Conservation (phyloP, 1,284 basidiomycete genomes). For the Pterulicium gracile region DNA sequence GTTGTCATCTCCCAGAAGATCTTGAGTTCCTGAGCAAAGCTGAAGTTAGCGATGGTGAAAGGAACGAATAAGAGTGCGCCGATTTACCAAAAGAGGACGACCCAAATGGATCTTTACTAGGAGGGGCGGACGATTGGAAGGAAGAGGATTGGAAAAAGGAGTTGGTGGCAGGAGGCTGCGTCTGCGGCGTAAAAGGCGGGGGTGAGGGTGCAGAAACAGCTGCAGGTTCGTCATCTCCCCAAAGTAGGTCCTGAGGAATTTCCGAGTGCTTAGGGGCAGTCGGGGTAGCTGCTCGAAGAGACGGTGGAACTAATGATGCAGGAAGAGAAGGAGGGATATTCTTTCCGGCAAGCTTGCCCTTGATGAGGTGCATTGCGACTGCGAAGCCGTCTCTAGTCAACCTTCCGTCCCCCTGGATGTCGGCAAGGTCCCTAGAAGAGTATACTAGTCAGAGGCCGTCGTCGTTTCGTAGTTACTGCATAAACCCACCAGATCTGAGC, state of each 20-base stretch:
- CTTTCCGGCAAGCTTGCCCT: conserved; percentile 77
- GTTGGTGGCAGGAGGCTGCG: too few species aligned
- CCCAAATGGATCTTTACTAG: conserved; percentile 32
- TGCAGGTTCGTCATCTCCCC: conserved; percentile 14
- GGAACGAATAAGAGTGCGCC: conserved; percentile 14
- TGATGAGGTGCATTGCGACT: conserved; percentile 93
- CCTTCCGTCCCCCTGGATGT: conserved; percentile 82
- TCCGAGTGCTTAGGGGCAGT: conserved; percentile 12
- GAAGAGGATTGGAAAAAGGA: conserved; percentile 12
- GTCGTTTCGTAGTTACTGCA: background rate
- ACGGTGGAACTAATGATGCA: conserved; percentile 70
- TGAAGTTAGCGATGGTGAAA: too few species aligned
- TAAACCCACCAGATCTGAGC: conserved; percentile 81
- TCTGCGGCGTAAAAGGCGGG: conserved; percentile 5
- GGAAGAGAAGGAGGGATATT: conserved; percentile 73
- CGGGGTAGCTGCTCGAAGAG: conserved; percentile 38
- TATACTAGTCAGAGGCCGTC: conserved; percentile 9
- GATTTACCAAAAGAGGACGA: conserved; percentile 18
- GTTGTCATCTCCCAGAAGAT: conserved; percentile 70
- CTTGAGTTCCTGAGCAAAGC: conserved; percentile 23
- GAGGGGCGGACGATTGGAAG: conserved; percentile 10
- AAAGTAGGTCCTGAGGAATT: conserved; percentile 31
- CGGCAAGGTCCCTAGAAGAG: conserved; percentile 77
- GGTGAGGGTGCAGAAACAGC: conserved; percentile 18
- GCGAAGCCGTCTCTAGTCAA: conserved; percentile 93